Percentiles rank a stretch among this genome's conserved stretches.
Conservation (phyloP, 306 rosid genomes). For the apple (Malus domestica) region DNA sequence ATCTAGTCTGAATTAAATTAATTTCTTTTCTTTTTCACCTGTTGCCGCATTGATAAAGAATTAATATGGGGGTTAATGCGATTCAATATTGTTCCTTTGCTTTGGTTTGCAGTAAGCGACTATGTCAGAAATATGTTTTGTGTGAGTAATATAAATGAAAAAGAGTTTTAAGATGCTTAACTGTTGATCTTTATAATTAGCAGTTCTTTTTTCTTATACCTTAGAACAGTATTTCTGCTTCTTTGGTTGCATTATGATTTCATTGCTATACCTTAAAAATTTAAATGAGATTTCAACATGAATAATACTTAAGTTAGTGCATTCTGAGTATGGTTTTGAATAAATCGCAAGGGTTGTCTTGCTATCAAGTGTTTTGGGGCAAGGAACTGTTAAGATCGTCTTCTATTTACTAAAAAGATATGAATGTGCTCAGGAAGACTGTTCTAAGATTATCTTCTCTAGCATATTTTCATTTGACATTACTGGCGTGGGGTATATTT, state of each 20-base stretch:
- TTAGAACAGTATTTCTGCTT: not conserved
- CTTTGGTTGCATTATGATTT: not conserved
- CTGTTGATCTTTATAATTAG: not conserved
- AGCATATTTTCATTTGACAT: no score
- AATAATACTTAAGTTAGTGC: not conserved
- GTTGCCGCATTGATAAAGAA: not conserved
- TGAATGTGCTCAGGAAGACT: no score
- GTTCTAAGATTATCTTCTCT: no score
- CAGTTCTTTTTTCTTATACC: not conserved
- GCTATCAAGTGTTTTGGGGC: not conserved
- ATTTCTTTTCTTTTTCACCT: not conserved
- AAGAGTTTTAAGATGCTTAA: not conserved
- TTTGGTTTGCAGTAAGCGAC: not conserved
- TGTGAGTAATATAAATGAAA: not conserved
- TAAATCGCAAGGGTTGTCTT: not conserved
- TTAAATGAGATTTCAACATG: not conserved
- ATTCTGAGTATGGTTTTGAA: not conserved
- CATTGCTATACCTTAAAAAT: not conserved
- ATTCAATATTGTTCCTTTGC: not conserved
- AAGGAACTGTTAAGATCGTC: not conserved
- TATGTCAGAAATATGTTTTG: not conserved
- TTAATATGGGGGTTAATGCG: not conserved
- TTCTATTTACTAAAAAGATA: not conserved
- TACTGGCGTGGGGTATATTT: no score
- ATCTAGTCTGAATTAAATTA: not conserved